Evolutionary conservation across 2,329 filamentous ascomycete genomes (phyloP).

Genomic region (Teratosphaeria pseudoeucalypti): DNA sequence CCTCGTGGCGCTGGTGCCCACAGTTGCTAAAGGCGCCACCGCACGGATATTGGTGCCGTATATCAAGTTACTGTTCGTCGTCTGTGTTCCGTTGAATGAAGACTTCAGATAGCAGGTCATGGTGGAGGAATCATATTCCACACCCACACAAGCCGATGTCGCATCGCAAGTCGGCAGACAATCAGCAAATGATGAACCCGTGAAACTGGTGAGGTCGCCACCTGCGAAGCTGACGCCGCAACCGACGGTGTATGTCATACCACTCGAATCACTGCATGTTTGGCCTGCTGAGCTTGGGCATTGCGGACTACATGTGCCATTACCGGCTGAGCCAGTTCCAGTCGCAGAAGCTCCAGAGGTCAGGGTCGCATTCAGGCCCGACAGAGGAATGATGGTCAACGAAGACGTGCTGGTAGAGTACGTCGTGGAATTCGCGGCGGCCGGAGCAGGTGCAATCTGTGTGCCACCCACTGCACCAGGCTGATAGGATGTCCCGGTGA

Average conservation of each 20-base stretch:
- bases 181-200: constrained; percentile 6
- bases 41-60: constrained; percentile 3
- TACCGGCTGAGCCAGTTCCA: neutral
- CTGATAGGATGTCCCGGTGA: constrained; percentile 15
- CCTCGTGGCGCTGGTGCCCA: neutral
- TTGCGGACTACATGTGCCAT: neutral
- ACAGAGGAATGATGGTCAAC: neutral
- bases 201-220: constrained; percentile 9
- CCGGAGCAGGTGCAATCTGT: constrained; percentile 3
- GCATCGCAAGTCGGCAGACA: constrained; percentile 13
- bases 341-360: neutral
- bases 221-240: constrained; percentile 11
- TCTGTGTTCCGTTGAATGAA: constrained; percentile 9
- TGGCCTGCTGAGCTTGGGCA: constrained; percentile 13
- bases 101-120: constrained; percentile 15
- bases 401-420: neutral
- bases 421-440: neutral
- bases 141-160: constrained; percentile 12
- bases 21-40: neutral
- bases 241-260: constrained; percentile 9
- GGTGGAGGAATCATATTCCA: constrained; percentile 7
- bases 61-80: constrained; percentile 6
- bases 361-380: neutral
- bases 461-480: constrained; percentile 14
- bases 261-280: constrained; percentile 11